Evolutionary conservation across 83 land plant species (phyloP), one percentile per base, ranked within the genome.

Genomic region (Picea engelmannii): DNA sequence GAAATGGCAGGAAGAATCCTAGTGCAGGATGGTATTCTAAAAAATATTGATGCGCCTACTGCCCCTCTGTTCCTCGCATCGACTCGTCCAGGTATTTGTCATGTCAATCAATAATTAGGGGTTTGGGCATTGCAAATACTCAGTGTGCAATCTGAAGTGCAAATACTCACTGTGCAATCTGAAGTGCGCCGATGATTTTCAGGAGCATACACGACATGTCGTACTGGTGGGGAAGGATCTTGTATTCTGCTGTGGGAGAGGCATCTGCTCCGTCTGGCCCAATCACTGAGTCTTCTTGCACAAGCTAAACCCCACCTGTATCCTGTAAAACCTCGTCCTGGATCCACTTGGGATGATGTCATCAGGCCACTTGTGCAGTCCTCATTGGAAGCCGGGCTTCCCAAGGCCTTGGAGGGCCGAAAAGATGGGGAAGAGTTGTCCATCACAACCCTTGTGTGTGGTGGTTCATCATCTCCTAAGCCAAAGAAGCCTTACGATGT

Each of bases 141-240:
- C 58, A 55, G 3, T 12, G 58, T 69, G n/a, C 35, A 35, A 17
- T 69, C 10, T 69, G 74, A 69, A 35, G 17, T 17, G 6, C 74
- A 10, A 42, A 44, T 35, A 18, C 44, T 71, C 16, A 35, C 27
- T 12, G 58, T 69, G n/a, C 35, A 35, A 17, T 69, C 10, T 69
- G 74, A 6, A 15, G 74, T 17, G 42, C 6, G n/a, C 74, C 18
- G 47, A 69, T 35, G 35, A 20, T 38, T 25, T 62, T 66, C 85
- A 91, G 93, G 94, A 35, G 94, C 94, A 52, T 92, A 92, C 78
- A 92, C 92, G 11, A 92, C 94, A 2, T 81, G 90, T 61, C 90
- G 94, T 3, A 88, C 94, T 7, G 83, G 86, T 60, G 61, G 49
- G 67, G 77, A 81, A 38, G 88, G 59, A 4, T 75, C 88, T 12